Percentiles rank a stretch among this genome's conserved stretches.
These are phyloP conservation scores for Sclerotinia glacialis DNA, from an alignment of 2,329 filamentous ascomycete genomes.

Conservation along the genomic window DNA sequence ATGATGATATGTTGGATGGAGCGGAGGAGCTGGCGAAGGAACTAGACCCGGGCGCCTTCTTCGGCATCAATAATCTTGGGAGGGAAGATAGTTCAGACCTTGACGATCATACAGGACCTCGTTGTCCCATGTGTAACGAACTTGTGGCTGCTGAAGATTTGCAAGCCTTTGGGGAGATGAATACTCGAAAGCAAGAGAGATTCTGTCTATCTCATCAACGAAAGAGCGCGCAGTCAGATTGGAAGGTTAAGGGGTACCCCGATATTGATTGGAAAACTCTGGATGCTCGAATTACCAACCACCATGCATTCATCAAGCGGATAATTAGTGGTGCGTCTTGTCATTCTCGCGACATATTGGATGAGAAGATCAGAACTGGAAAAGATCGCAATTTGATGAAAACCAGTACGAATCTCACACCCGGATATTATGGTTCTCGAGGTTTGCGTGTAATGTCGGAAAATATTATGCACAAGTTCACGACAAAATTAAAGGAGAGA, in stretches of 20 bases:
- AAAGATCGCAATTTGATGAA: constrained; percentile 59
- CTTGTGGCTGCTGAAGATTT: constrained; percentile 55
- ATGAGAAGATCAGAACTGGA: constrained; percentile 54
- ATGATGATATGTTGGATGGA: constrained; percentile 14
- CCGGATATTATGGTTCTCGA: constrained; percentile 80
- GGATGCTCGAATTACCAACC: constrained; percentile 54
- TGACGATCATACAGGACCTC: constrained; percentile 26
- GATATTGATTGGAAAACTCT: constrained; percentile 66
- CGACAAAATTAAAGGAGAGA: constrained; percentile 56
- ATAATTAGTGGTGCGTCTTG: constrained; percentile 57
- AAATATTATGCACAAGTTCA: constrained; percentile 60
- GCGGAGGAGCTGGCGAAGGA: constrained; percentile 11
- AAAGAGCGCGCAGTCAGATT: constrained; percentile 47
- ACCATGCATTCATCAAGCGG: constrained; percentile 54
- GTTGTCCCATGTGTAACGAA: constrained; percentile 66
- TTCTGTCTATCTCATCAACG: constrained; percentile 66
- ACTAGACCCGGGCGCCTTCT: neutral
- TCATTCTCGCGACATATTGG: constrained; percentile 58
- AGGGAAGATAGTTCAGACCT: constrained; percentile 3
- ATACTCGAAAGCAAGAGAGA: constrained; percentile 55
- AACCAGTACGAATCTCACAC: constrained; percentile 53
- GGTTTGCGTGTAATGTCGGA: constrained; percentile 72
- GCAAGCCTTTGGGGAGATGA: constrained; percentile 53
- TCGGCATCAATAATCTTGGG: neutral
- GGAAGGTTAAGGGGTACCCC: constrained; percentile 58